Base-by-base conservation (phyloP, 2,329 filamentous ascomycete species). In the Daldinia eschscholtzii region DNA sequence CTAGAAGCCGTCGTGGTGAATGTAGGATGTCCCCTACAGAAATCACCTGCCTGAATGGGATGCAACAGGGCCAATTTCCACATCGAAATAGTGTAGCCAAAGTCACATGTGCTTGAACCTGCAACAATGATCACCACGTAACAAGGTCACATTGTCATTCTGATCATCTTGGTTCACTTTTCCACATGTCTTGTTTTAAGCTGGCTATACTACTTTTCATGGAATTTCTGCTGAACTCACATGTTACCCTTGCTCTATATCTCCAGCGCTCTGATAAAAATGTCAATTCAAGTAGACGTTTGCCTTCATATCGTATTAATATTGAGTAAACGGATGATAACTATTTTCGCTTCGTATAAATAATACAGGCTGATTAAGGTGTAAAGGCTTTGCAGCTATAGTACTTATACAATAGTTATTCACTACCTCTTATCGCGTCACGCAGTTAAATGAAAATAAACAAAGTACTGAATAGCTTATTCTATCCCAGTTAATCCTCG, bases 31-130 rank as follows among this genome's bases (percentile, higher is more conserved):
- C 13, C 6, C 39, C 41, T 30, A 55, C 37, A 2, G 44, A 53
- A 58, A 58, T 68, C 57, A 61, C 61, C 56, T 68, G 62, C 65
- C 65, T 15, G 33, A 70, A 63, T 60, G 30, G 58, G 61, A 61
- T 61, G 33, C 35, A 37, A 48, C 53, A 57, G 46, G 28, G 28
- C 46, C 41, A 68, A 59, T 57, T 55, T 42, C 64, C 42, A 18
- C 41, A 56, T 65, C 26, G 26, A 48, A 41, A 41, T 13, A 61
- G 63, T 61, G 59, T 65, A 52, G 59, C 46, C 52, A 44, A 35
- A 59, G 35, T 70, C 67, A 70, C 64, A 64, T 67, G 67, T 33
- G 52, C 33, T 30, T 20, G 37, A 53, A 46, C 48, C 52, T 64
- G 59, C 57, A 58, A 52, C 7, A 18, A 18, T 12, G 5, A 18